These are phyloP conservation scores for Aspergillus ostianus DNA, from an alignment of 495 filamentous ascomycete species.

Conservation along the genomic window DNA sequence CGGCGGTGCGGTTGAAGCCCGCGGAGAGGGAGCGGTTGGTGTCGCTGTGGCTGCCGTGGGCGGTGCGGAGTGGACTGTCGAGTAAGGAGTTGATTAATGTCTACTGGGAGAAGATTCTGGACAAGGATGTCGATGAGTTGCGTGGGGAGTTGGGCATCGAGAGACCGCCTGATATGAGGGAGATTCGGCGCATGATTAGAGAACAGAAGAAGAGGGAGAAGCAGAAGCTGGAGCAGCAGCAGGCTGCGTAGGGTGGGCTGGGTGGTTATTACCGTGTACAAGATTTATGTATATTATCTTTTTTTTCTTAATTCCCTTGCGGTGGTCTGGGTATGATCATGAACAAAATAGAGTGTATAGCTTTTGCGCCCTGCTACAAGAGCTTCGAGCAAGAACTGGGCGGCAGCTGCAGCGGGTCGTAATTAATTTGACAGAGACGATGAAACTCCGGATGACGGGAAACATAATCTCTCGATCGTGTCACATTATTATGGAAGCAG, in stretches of 20 bases:
- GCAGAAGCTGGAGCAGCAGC: conserved; percentile 43
- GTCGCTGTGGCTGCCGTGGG: conserved; percentile 83
- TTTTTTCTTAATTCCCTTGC: not conserved
- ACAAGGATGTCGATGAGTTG: conserved; percentile 77
- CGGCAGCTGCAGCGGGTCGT: not conserved
- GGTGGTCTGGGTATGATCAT: not conserved
- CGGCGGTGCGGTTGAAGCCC: conserved; percentile 68
- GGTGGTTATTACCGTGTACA: not conserved
- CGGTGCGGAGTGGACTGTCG: conserved; percentile 73
- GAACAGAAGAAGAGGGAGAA: conserved; percentile 65
- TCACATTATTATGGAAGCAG: not conserved
- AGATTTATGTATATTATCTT: not conserved
- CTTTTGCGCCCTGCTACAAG: not conserved
- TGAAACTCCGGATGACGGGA: not conserved
- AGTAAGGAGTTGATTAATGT: conserved; percentile 89
- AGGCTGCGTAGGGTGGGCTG: conserved; percentile 13
- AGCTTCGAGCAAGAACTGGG: not conserved
- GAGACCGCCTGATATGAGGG: conserved; percentile 83
- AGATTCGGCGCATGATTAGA: conserved; percentile 68
- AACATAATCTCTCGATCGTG: not conserved
- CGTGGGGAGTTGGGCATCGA: conserved; percentile 76
- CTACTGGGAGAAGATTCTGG: conserved; percentile 95
- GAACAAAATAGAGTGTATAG: not conserved
- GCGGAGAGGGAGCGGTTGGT: conserved; percentile 72
- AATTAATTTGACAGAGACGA: not conserved